These are phyloP conservation scores for Pyricularia pennisetigena DNA, from an alignment of 2,329 filamentous ascomycete genomes.

Conservation along the genomic window DNA sequence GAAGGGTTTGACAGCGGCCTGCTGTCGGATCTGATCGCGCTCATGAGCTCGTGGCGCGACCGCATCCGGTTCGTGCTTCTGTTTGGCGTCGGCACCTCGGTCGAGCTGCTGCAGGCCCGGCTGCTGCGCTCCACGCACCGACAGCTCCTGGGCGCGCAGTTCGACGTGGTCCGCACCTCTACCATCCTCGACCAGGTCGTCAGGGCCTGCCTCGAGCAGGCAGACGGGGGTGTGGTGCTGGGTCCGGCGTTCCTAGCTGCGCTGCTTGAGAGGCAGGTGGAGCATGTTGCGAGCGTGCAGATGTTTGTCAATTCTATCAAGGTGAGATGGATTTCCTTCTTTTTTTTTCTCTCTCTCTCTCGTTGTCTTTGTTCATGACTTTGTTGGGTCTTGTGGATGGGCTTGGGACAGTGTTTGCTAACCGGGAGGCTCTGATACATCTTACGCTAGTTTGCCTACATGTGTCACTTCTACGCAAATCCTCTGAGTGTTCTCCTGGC, in stretches of 20 bases:
- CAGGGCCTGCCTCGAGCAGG: slow-evolving; percentile 49
- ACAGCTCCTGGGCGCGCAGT: slow-evolving; percentile 59
- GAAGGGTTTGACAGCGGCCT: slow-evolving; percentile 69
- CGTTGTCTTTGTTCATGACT: not conserved
- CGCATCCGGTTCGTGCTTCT: slow-evolving; percentile 69
- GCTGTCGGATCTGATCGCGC: slow-evolving; percentile 59
- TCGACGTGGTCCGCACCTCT: slow-evolving; percentile 65
- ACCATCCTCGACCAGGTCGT: slow-evolving; percentile 67
- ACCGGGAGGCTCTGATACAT: slow-evolving; percentile 10
- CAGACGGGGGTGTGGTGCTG: slow-evolving; percentile 47
- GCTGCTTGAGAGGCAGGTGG: slow-evolving; percentile 62
- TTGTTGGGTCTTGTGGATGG: not conserved
- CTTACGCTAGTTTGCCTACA: slow-evolving; percentile 62
- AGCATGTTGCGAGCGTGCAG: slow-evolving; percentile 68
- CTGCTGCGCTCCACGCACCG: slow-evolving; percentile 60
- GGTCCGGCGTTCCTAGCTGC: slow-evolving; percentile 53
- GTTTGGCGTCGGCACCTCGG: slow-evolving; percentile 73
- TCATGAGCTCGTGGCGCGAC: slow-evolving; percentile 60
- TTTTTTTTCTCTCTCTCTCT: not conserved
- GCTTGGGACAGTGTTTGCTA: slow-evolving; percentile 7
- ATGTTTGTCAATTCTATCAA: slow-evolving; percentile 62
- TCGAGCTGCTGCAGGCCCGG: slow-evolving; percentile 68
- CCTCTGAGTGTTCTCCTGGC: slow-evolving; percentile 56
- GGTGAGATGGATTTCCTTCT: slow-evolving; percentile 26
- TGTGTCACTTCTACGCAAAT: slow-evolving; percentile 80